These are phyloP conservation scores for Phytopythium mirpurense DNA, from an alignment of 352 stramenopile species.

Conservation along the genomic window DNA sequence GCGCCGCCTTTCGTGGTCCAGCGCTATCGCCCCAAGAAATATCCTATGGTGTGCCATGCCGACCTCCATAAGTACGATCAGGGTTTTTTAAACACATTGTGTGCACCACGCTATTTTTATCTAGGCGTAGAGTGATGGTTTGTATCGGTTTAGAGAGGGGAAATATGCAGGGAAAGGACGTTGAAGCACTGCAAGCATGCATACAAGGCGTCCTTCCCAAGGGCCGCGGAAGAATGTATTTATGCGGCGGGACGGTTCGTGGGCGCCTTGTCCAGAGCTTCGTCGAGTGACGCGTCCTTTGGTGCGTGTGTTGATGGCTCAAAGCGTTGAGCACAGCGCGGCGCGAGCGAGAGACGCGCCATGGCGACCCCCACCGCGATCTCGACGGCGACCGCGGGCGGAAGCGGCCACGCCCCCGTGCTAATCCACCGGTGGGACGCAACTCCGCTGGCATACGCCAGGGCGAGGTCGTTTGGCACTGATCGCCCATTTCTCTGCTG, in stretches of 20 bases:
- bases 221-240: background rate
- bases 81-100: too few species aligned
- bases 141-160: background rate
- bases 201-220: background rate
- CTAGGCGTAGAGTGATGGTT: background rate
- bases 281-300: background rate
- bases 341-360: background rate
- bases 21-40: background rate
- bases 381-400: slow-evolving; percentile 12
- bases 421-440: slow-evolving; percentile 35
- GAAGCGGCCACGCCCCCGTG: slow-evolving; percentile 20
- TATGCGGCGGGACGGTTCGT: background rate
- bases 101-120: background rate
- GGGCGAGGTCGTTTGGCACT: too few species aligned
- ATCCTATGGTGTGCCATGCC: slow-evolving; percentile 5
- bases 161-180: background rate
- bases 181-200: background rate
- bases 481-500: too few species aligned
- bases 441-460: background rate
- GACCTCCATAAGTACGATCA: too few species aligned
- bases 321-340: background rate
- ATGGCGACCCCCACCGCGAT: slow-evolving; percentile 4
- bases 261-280: background rate
- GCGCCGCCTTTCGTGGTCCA: background rate
- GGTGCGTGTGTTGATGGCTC: background rate